Base-by-base conservation (phyloP, 164 flowering plant genomes). In the Protea cynaroides region DNA sequence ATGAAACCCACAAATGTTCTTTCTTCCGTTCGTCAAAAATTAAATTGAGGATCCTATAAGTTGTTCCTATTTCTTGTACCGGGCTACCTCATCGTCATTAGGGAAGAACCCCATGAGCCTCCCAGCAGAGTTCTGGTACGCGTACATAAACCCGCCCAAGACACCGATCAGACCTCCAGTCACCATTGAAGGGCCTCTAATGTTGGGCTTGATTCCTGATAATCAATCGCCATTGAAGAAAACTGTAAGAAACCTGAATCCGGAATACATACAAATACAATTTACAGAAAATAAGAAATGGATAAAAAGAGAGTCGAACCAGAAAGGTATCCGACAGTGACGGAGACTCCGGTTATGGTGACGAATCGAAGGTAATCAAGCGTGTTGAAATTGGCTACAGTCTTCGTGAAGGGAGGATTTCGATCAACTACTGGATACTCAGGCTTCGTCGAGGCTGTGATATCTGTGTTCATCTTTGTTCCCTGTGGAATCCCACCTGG, bases 101-200 rank as follows among this genome's bases (percentile, higher is more conserved):
- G 34, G 34, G 34, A 90, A 92, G 74, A 92, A 92, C 0, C 98
- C 98, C 98, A 92, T 92, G 71, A 92, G 76, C 61, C 98, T 81
- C 11, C 98, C 98, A 15, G 85, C 86, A 3, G 98, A 92, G 77
- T 92, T 92, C 82, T 92, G 98, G 73, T 92, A 92, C 0, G 98
- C 97, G 65, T 90, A 90, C 93, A 92, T 92, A 65, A 92, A 92
- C 4, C 97, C 98, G 9, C 98, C 98, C 94, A 92, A 76, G 7
- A 92, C 53, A 10, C 98, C 98, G 38, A 92, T 90, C 72, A 92
- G 63, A 37, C 98, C 98, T 6, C 98, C 98, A 0, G 98, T 92
- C 72, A 92, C 92, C 98, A 92, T 92, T 13, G 96, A 90, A 12
- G 97, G 97, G 7, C 97, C 98, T 58, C 78, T 79, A 14, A 92